A percentile compares a stretch with the other conserved stretches of the same genome.
Conservation (phyloP, 139 green algal genomes). For the Tetradesmus obliquus region DNA sequence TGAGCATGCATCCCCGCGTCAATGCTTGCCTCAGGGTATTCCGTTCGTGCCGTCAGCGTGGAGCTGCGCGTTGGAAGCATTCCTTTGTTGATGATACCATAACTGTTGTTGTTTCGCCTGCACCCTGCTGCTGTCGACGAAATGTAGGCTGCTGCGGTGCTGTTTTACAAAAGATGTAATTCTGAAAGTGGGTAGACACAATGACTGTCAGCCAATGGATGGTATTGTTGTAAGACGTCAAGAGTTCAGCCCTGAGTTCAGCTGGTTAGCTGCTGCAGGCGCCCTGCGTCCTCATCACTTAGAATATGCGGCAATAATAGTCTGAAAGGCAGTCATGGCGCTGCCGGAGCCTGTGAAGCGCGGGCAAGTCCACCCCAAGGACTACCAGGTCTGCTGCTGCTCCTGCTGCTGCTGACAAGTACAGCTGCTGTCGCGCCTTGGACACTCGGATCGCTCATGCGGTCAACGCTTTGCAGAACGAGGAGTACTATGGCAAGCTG, state of each 20-base stretch:
- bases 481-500: conserved; percentile 62
- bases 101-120: no score
- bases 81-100: no score
- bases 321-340: neutral
- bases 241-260: neutral
- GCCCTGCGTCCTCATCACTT: neutral
- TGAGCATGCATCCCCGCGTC: neutral
- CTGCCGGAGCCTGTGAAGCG: conserved; percentile 36
- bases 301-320: neutral
- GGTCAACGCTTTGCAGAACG: conserved; percentile 54
- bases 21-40: no score
- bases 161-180: no score
- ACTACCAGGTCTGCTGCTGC: conserved; percentile 61
- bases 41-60: no score
- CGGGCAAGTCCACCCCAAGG: conserved; percentile 64
- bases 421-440: neutral
- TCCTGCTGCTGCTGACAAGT: neutral
- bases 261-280: neutral
- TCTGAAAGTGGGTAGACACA: no score
- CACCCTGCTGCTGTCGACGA: no score
- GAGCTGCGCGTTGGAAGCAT: no score
- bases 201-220: neutral
- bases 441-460: neutral
- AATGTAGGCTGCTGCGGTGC: no score
- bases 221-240: neutral